Evolutionary conservation across 2,329 filamentous ascomycete genomes (phyloP), one percentile per base, ranked within the genome.

Genomic region (Fusarium pseudonygamai): DNA sequence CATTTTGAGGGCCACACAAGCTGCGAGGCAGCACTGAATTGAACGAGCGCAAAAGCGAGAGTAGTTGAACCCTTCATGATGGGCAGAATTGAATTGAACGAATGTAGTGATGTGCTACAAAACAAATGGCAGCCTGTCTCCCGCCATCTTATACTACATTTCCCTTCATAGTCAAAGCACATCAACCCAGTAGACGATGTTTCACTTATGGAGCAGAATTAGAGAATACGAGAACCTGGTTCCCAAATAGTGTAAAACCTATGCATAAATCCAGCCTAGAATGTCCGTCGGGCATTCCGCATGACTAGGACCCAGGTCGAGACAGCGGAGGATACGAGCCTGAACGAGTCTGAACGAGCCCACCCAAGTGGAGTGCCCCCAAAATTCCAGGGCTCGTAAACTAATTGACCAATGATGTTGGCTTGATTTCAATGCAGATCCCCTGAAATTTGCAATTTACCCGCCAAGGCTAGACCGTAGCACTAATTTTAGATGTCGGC

Each of bases 1-100:
- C 40, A 75, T 34, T 67, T 62, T 5, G 73, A 75, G 11, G 73
- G 73, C 73, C 73, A 75, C 15, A 75, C 46, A 10, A 60, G 59
- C 39, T 71, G 67, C 16, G 60, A 63, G 4, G 64, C 66, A 45
- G 67, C 39, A 24, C 53, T n/a, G 2, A 60, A 18, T 7, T 50
- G 52, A 26, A n/a, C 22, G 14, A 70, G 43, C 11, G 53, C 37
- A 26, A 66, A 30, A 47, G 53, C 37, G 42, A 65, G 43, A 15
- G 67, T 52, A n/a, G 30, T n/a, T 24, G 64, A 49, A 3, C 66
- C 47, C 68, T 64, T 69, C 66, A 69, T 69, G 34, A 20, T 42
- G 64, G 34, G 22, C 30, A 13, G 30, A 42, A 32, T 11, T 13
- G 7, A 36, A 32, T 20, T 14, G 9, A 42, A 32, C 37, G 58